These are phyloP conservation scores for Thermomucor indicae-seudaticae DNA, from an alignment of 371 early-diverging fungal genomes.

Conservation along the genomic window DNA sequence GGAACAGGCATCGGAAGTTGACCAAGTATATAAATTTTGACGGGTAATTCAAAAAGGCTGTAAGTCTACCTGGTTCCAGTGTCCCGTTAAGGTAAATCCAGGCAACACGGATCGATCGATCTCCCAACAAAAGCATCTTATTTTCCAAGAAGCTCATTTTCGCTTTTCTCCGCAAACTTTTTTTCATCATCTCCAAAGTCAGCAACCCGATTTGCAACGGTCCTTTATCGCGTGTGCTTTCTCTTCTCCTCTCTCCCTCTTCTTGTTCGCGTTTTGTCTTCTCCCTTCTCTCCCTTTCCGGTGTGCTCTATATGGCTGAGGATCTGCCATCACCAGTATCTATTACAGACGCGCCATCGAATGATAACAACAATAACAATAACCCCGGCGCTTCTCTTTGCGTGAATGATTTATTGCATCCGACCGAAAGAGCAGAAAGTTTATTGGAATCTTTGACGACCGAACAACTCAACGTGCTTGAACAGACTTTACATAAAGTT, in stretches of 20 bases:
- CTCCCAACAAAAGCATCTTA: too few relatives aligned
- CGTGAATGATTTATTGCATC: conserved; percentile 32
- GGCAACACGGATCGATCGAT: too few relatives aligned
- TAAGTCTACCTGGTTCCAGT: too few relatives aligned
- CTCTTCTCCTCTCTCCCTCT: conserved; percentile 1
- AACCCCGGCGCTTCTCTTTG: too few relatives aligned
- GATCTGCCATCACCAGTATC: too few relatives aligned
- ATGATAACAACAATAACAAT: too few relatives aligned
- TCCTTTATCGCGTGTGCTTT: conserved; percentile 1
- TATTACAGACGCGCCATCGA: conserved; percentile 1
- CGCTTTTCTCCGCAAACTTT: conserved; percentile 6
- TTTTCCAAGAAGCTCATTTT: too few relatives aligned
- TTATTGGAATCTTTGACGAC: conserved; percentile 29
- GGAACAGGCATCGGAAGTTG: too few relatives aligned
- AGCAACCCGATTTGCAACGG: neutral
- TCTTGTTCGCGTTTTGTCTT: neutral
- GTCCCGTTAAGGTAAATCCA: conserved; percentile 1
- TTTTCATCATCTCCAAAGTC: conserved; percentile 7
- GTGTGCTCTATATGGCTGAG: too few relatives aligned
- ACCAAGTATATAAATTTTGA: too few relatives aligned
- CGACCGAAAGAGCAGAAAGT: conserved; percentile 30
- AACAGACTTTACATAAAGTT: conserved; percentile 33
- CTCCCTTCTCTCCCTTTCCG: neutral
- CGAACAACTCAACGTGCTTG: conserved; percentile 33
- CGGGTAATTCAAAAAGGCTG: too few relatives aligned